Conservation (phyloP, 1,139 yeast species). For the Yarrowia galli region DNA sequence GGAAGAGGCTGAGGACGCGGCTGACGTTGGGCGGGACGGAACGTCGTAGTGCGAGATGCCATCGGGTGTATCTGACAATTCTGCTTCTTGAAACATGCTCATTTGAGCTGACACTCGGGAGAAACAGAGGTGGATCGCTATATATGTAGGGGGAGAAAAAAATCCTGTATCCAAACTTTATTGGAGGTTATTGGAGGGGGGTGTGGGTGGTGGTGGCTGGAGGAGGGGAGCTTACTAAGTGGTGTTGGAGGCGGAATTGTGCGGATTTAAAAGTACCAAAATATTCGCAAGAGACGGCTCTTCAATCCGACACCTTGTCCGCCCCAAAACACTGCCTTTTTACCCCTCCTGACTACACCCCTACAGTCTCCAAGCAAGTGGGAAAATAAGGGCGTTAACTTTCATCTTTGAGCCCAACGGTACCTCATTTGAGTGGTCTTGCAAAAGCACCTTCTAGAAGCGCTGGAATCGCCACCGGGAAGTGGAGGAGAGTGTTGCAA, state of each 20-base stretch:
- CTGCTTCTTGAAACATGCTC: conserved; percentile 29
- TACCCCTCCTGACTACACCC: not conserved
- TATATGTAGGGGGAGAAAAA: conserved; percentile 33
- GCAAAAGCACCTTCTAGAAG: not conserved
- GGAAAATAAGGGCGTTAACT: conserved; percentile 24
- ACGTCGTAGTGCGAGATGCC: not conserved
- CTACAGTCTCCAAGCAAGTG: not conserved
- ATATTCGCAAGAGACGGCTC: not conserved
- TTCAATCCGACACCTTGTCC: too few species aligned
- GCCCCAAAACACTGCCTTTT: too few species aligned
- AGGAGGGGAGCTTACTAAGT: too few species aligned
- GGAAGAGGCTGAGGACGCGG: conserved; percentile 17
- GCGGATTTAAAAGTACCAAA: not conserved
- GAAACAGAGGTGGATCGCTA: conserved; percentile 15
- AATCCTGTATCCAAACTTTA: conserved; percentile 17
- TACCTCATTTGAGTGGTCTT: not conserved
- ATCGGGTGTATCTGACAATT: conserved; percentile 4
- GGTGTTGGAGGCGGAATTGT: too few species aligned
- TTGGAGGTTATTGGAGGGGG: too few species aligned
- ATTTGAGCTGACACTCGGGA: conserved; percentile 6
- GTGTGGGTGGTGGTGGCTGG: too few species aligned
- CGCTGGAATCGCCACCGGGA: not conserved
- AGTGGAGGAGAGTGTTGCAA: too few species aligned
- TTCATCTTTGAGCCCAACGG: conserved; percentile 30
- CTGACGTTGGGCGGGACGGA: conserved; percentile 13